Evolutionary conservation across 2,329 filamentous ascomycete genomes (phyloP).

Genomic region (Diaporthe nobilis): DNA sequence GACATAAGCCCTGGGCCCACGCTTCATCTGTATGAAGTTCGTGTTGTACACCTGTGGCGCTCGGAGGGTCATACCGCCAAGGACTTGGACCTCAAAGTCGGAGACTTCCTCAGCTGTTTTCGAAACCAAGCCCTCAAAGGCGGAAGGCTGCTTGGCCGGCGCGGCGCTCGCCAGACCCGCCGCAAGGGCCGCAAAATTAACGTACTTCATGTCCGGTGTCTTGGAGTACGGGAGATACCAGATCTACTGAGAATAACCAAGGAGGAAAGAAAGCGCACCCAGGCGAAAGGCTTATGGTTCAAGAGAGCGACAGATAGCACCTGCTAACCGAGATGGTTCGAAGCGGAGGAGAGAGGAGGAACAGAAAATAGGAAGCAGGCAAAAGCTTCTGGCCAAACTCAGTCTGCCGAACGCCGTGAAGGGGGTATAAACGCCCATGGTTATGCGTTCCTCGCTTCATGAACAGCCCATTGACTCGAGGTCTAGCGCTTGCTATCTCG

Average conservation of each 20-base stretch:
- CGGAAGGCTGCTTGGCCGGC: slow-evolving; percentile 20
- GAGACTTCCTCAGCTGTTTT: slow-evolving; percentile 42
- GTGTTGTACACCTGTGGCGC: slow-evolving; percentile 57
- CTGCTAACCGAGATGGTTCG: not conserved
- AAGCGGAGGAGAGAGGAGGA: slow-evolving; percentile 14
- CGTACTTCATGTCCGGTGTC: slow-evolving; percentile 52
- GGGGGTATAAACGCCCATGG: slow-evolving; percentile 24
- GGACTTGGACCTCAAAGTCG: slow-evolving; percentile 51
- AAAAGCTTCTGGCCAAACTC: slow-evolving; percentile 31
- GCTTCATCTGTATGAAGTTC: slow-evolving; percentile 51
- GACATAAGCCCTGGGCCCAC: slow-evolving; percentile 53
- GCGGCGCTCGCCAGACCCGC: slow-evolving; percentile 46
- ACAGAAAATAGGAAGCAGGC: slow-evolving; percentile 21
- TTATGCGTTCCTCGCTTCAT: slow-evolving; percentile 23
- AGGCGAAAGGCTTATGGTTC: slow-evolving; percentile 7
- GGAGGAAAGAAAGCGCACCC: slow-evolving; percentile 7
- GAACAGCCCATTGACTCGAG: slow-evolving; percentile 21
- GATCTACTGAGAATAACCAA: slow-evolving; percentile 29
- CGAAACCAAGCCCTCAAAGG: slow-evolving; percentile 29
- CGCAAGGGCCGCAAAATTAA: slow-evolving; percentile 50
- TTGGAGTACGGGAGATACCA: slow-evolving; percentile 34
- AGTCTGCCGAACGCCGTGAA: slow-evolving; percentile 22
- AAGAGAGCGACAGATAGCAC: slow-evolving; percentile 6
- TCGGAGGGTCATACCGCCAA: slow-evolving; percentile 57
- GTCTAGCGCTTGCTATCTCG: not conserved